Evolutionary conservation across 306 rosid genomes (phyloP), one percentile per base, ranked within the genome.

Genomic region (Neltuma alba): DNA sequence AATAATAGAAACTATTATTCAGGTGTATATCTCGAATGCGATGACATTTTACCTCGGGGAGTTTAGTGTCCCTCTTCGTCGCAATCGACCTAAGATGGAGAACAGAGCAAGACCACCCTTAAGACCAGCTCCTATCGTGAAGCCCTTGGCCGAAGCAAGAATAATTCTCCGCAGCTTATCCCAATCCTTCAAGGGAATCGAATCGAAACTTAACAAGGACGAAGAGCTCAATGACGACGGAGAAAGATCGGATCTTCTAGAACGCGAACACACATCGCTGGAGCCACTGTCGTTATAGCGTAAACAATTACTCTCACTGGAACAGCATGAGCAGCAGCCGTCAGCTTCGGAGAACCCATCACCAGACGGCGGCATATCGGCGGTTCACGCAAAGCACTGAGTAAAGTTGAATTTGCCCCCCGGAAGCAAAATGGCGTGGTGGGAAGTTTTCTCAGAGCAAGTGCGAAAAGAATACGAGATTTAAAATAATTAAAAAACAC

Each of bases 101-200:
- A 96, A 93, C 75, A 93, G 88, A 72, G 99, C 93, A 72, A 96
- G 97, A 41, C 98, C 99, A 10, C 98, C 99, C 75, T 93, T 93
- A 71, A 96, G 79, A 65, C 98, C 98, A 73, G 98, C 99, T 60
- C 99, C 99, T 31, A 96, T 88, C 4, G 91, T 65, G 96, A 96
- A 96, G 31, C 98, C 98, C 79, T 93, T 96, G 48, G 84, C 91
- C 5, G 98, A 93, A 31, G 99, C 90, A 16, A 81, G 28, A n/a
- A 91, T 37, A 41, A 93, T 81, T 62, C 92, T 82, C 75, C 89
- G 85, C 0, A 96, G 88, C 88, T 91, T 91, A 76, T 89, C 91
- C 66, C 73, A 77, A 62, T 87, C 92, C 42, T 79, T 86, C 83
- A 79, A 42, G 33, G 89, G 85, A 81, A 79, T 44, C 15, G 86